Conservation (phyloP, 345 rosid species). For the Lumnitzera littorea region DNA sequence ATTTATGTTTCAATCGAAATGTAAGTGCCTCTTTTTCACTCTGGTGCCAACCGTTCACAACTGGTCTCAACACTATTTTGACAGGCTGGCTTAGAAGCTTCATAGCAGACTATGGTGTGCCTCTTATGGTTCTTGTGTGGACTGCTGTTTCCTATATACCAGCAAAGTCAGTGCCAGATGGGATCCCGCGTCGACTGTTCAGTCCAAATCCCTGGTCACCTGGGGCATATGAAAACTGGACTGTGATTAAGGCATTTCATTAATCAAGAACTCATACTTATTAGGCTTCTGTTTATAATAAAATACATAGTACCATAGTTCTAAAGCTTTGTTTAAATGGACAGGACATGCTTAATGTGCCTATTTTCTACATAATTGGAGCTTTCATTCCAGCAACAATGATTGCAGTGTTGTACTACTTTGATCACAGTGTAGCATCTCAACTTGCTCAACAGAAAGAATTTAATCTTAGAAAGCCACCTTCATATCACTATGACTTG, state of each 20-base stretch:
- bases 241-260: conserved; percentile 53
- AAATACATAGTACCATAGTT: neutral
- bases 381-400: conserved; percentile 94
- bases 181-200: conserved; percentile 87
- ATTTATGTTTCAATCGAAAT: too few relatives aligned
- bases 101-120: conserved; percentile 93
- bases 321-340: neutral
- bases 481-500: conserved; percentile 87
- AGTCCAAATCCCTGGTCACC: conserved; percentile 98
- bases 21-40: too few relatives aligned
- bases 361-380: conserved; percentile 72
- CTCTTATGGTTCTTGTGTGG: conserved; percentile 91
- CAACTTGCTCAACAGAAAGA: conserved; percentile 95
- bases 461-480: conserved; percentile 86
- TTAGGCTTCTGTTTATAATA: neutral
- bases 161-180: conserved; percentile 61
- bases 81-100: conserved; percentile 86
- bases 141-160: conserved; percentile 86
- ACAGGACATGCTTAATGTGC: conserved; percentile 84
- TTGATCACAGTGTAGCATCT: conserved; percentile 97
- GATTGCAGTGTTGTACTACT: conserved; percentile 95
- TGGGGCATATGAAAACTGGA: conserved; percentile 89
- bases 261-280: neutral
- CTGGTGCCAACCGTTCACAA: too few relatives aligned
- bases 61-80: neutral